Percentiles rank a stretch among this genome's conserved stretches.
These are phyloP conservation scores for Mycena filopes DNA, from an alignment of 768 basidiomycete genomes.

Conservation along the genomic window DNA sequence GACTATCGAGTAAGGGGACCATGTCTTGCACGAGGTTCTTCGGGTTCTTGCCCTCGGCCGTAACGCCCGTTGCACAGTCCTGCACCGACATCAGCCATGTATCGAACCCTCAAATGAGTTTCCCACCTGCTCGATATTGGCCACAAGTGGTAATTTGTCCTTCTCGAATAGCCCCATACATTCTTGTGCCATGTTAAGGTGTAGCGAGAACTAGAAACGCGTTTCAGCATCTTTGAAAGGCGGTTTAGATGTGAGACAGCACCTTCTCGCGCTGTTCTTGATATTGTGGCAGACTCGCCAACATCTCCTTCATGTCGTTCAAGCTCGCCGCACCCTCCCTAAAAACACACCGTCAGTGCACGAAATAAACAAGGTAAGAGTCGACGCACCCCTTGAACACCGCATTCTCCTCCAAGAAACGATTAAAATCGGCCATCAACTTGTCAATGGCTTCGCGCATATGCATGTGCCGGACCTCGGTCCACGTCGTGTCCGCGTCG, in stretches of 20 bases:
- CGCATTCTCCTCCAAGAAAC: conserved; percentile 93
- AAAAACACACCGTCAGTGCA: neutral
- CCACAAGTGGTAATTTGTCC: conserved; percentile 84
- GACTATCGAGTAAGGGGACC: conserved; percentile 94
- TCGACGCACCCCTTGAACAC: conserved; percentile 86
- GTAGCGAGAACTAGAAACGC: conserved; percentile 83
- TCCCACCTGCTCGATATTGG: conserved; percentile 88
- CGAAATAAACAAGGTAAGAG: too few species aligned
- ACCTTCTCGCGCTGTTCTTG: conserved; percentile 97
- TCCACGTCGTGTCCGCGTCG: conserved; percentile 92
- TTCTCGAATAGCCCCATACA: conserved; percentile 95
- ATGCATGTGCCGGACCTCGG: conserved; percentile 93
- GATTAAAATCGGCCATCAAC: conserved; percentile 95
- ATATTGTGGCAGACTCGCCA: conserved; percentile 93
- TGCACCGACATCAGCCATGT: conserved; percentile 42
- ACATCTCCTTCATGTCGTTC: conserved; percentile 99
- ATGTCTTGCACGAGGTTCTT: conserved; percentile 97
- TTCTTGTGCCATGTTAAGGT: conserved; percentile 97
- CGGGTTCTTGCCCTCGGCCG: conserved; percentile 92
- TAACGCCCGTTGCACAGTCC: conserved; percentile 95
- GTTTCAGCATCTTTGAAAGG: neutral
- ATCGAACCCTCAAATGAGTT: conserved; percentile 33
- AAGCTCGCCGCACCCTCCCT: conserved; percentile 87
- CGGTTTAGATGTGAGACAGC: conserved; percentile 11
- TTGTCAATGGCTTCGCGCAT: conserved; percentile 99